Evolutionary conservation across 225 moss, liverwort and hornwort species (phyloP).

Genomic region (Lunularia cruciata): DNA sequence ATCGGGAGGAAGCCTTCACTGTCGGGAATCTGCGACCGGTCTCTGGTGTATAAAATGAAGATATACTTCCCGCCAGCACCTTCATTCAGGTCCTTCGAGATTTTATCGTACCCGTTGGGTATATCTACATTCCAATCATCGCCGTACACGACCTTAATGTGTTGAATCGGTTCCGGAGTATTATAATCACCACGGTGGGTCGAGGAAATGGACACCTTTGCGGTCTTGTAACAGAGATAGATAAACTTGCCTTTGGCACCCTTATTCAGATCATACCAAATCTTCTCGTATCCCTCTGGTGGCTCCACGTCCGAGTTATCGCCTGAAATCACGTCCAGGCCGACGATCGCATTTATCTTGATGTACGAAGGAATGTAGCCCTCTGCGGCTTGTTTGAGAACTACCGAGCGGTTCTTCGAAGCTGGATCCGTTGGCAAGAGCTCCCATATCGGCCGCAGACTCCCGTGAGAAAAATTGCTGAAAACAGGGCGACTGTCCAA

Average conservation of each 20-base stretch:
- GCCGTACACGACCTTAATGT: background rate
- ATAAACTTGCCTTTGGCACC: background rate
- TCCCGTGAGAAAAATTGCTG: background rate
- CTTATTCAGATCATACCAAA: background rate
- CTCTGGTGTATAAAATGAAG: background rate
- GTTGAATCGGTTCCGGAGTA: background rate
- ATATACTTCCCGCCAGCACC: slow-evolving; percentile 11
- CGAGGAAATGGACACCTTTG: no score
- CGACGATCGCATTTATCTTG: background rate
- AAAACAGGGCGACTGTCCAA: background rate
- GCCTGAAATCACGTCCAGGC: background rate
- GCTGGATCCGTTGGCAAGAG: background rate
- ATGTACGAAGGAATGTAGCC: background rate
- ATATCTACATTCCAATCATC: no score
- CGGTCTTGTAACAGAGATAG: background rate
- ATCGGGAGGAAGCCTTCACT: background rate
- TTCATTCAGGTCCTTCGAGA: slow-evolving; percentile 7
- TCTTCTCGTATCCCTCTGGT: background rate
- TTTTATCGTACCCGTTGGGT: background rate
- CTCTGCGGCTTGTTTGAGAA: background rate
- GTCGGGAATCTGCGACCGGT: background rate
- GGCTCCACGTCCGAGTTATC: background rate
- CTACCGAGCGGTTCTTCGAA: background rate
- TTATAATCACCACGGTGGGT: no score
- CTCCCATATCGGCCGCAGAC: background rate